Evolutionary conservation across 768 basidiomycete species (phyloP).

Genomic region (Heimioporus sp.): DNA sequence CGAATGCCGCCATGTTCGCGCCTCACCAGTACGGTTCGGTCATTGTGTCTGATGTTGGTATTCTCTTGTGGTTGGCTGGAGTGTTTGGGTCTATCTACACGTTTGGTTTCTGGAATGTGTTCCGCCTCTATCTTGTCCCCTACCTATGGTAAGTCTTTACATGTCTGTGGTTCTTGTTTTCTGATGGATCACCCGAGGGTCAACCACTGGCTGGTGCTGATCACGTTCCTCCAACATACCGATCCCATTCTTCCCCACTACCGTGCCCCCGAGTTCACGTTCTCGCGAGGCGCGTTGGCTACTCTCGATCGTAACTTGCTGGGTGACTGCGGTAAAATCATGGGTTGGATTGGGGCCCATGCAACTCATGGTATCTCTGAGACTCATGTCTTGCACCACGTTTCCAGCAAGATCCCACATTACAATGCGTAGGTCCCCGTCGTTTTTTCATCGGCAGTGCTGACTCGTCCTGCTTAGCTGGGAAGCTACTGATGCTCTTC

Average conservation of each 20-base stretch:
- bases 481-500: constrained; percentile 88
- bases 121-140: constrained; percentile 79
- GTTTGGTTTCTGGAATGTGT: constrained; percentile 69
- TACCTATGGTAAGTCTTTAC: constrained; percentile 66
- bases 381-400: constrained; percentile 91
- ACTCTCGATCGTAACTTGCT: constrained; percentile 86
- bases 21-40: constrained; percentile 76
- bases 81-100: constrained; percentile 54
- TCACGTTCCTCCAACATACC: constrained; percentile 98
- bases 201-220: constrained; percentile 94
- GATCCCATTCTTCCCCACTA: constrained; percentile 95
- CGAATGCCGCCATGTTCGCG: constrained; percentile 77
- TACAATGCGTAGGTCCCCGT: constrained; percentile 63
- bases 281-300: constrained; percentile 88
- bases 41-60: constrained; percentile 79
- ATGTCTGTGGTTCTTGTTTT: background rate
- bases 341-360: constrained; percentile 83
- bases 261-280: constrained; percentile 85
- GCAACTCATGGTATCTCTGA: constrained; percentile 92
- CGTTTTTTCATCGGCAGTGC: background rate
- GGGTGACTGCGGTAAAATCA: constrained; percentile 72
- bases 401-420: constrained; percentile 94
- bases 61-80: constrained; percentile 67
- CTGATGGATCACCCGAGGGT: constrained; percentile 42
- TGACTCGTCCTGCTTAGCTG: constrained; percentile 46